Evolutionary conservation across 1,139 yeast genomes (phyloP).

Genomic region (Keqinozyma sinolaborantium): DNA sequence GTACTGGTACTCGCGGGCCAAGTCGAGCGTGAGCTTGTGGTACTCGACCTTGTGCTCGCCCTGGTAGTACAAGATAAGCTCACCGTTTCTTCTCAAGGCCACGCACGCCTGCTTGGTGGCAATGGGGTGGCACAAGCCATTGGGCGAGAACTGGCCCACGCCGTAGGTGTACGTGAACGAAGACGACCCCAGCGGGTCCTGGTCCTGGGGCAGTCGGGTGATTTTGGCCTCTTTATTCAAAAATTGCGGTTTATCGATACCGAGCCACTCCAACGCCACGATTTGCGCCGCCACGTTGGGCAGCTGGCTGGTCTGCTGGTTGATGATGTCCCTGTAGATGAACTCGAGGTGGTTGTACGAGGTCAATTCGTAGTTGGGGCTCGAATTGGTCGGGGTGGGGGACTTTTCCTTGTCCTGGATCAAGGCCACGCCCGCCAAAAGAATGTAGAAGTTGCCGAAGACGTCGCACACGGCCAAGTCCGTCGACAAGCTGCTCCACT

Average conservation of each 20-base stretch:
- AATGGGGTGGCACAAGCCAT: slow-evolving; percentile 68
- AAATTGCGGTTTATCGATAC: slow-evolving; percentile 60
- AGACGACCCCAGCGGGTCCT: slow-evolving; percentile 3
- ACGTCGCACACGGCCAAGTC: slow-evolving; percentile 51
- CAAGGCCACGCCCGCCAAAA: slow-evolving; percentile 44
- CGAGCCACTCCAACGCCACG: slow-evolving; percentile 66
- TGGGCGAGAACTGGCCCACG: slow-evolving; percentile 55
- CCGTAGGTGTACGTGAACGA: slow-evolving; percentile 44
- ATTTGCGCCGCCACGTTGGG: slow-evolving; percentile 22
- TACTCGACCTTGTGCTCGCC: slow-evolving; percentile 62
- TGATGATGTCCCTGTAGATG: slow-evolving; percentile 37
- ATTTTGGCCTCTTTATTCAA: slow-evolving; percentile 49
- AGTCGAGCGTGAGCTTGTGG: slow-evolving; percentile 25
- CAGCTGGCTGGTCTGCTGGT: slow-evolving; percentile 12
- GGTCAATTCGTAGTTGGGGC: slow-evolving; percentile 42
- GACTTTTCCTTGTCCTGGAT: slow-evolving; percentile 14
- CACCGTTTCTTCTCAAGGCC: slow-evolving; percentile 63
- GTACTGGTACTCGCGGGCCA: slow-evolving; percentile 12
- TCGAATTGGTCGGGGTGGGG: slow-evolving; percentile 4
- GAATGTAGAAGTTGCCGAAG: slow-evolving; percentile 47
- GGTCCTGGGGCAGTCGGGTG: slow-evolving; percentile 13
- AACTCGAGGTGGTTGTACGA: slow-evolving; percentile 46
- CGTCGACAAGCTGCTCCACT: slow-evolving; percentile 52
- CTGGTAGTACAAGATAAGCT: slow-evolving; percentile 55
- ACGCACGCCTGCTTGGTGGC: slow-evolving; percentile 70